Percentiles rank a stretch among this genome's conserved stretches.
phyloP scores from a whole-genome alignment of 768 basidiomycete species.

The Agrocybe praecox region DNA sequence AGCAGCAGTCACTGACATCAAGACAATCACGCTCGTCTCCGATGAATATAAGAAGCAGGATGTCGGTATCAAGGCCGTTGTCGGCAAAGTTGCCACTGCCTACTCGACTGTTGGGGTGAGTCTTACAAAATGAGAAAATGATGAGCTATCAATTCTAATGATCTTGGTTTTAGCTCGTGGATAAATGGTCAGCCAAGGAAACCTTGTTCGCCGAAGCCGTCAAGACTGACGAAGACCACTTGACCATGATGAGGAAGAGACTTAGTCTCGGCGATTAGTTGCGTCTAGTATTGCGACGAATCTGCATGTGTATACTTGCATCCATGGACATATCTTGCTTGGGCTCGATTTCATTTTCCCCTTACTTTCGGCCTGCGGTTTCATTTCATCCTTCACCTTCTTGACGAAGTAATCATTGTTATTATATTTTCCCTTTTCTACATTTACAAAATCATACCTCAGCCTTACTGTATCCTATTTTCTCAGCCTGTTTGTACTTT shows the following conservation, averaged over 20 bases:
- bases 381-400: too few species aligned
- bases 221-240: conserved; percentile 9
- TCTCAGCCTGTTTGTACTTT: too few species aligned
- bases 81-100: conserved; percentile 3
- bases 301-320: too few species aligned
- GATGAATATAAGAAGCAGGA: conserved; percentile 4
- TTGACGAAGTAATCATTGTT: too few species aligned
- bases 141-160: neutral
- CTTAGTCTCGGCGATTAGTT: neutral
- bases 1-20: conserved; percentile 8
- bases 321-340: too few species aligned
- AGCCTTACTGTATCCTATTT: too few species aligned
- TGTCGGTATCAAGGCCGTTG: neutral
- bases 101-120: conserved; percentile 6
- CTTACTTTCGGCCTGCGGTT: too few species aligned
- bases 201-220: neutral
- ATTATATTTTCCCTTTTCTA: too few species aligned
- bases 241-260: conserved; percentile 8
- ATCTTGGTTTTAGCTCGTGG: neutral
- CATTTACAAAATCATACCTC: too few species aligned
- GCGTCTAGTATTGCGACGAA: too few species aligned
- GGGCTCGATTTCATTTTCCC: too few species aligned
- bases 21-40: neutral
- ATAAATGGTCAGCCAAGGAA: conserved; percentile 6
- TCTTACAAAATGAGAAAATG: neutral